A percentile compares a stretch with the other conserved stretches of the same genome.
Conservation (phyloP, 169 alveolate species). For the Eimeria acervulina region DNA sequence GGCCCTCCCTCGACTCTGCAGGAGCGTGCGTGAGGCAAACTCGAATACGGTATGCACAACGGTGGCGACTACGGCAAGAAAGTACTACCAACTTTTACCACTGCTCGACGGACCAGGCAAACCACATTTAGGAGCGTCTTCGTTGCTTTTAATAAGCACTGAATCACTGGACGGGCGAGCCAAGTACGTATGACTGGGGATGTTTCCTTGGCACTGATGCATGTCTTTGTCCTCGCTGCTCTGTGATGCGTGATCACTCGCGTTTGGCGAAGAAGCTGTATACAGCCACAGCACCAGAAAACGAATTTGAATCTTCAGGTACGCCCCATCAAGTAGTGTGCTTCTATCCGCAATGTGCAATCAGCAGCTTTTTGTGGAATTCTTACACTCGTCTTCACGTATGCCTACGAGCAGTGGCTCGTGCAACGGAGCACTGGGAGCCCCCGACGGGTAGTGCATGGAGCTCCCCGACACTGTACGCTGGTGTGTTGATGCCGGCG, state of each 20-base stretch:
- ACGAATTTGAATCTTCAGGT: neutral
- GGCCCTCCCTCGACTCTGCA: slow-evolving; percentile 37
- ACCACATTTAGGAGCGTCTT: neutral
- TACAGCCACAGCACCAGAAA: neutral
- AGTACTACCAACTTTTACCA: neutral
- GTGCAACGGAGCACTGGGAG: slow-evolving; percentile 47
- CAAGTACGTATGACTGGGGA: slow-evolving; percentile 68
- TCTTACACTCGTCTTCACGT: slow-evolving; percentile 66
- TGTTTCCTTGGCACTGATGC: slow-evolving; percentile 50
- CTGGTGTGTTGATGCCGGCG: neutral
- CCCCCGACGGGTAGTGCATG: slow-evolving; percentile 21
- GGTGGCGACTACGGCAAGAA: neutral
- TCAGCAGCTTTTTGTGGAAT: neutral
- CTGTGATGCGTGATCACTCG: slow-evolving; percentile 20
- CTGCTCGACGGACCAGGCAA: neutral
- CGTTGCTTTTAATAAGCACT: slow-evolving; percentile 56
- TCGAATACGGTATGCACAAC: neutral
- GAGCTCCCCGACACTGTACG: slow-evolving; percentile 35
- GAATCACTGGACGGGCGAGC: slow-evolving; percentile 72
- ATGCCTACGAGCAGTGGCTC: slow-evolving; percentile 75
- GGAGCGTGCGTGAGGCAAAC: neutral
- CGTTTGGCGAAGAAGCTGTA: slow-evolving; percentile 33
- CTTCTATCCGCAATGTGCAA: neutral
- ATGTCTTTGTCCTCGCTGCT: slow-evolving; percentile 6
- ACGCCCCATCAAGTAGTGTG: neutral